phyloP scores from a whole-genome alignment of 306 rosid species.

The Sphenostylis stenocarpa region DNA sequence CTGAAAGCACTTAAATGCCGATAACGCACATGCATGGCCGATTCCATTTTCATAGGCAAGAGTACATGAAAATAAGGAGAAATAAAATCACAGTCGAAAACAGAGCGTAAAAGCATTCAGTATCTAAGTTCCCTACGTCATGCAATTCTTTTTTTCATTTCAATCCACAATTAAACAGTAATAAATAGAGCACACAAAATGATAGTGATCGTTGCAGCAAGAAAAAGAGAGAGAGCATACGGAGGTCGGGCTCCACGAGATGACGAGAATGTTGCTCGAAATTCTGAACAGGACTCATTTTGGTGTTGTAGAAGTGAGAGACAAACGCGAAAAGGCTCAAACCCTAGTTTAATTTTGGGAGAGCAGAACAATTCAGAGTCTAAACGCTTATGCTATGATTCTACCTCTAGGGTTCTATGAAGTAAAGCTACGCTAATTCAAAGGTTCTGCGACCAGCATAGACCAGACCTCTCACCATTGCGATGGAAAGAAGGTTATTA shows the following conservation, averaged over 20 bases:
- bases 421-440: background rate
- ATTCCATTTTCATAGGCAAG: background rate
- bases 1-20: background rate
- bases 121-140: background rate
- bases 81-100: no score
- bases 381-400: slow-evolving; percentile 6
- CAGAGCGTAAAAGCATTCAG: background rate
- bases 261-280: slow-evolving; percentile 88
- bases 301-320: slow-evolving; percentile 6
- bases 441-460: background rate
- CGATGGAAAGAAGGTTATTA: background rate
- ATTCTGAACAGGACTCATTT: slow-evolving; percentile 96
- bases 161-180: slow-evolving; percentile 14
- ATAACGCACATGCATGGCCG: background rate
- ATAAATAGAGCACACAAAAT: background rate
- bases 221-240: slow-evolving; percentile 44
- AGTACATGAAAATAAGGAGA: background rate
- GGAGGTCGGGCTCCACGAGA: slow-evolving; percentile 69
- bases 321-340: slow-evolving; percentile 24
- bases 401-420: slow-evolving; percentile 45
- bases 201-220: background rate
- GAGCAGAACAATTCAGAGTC: background rate
- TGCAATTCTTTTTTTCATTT: background rate
- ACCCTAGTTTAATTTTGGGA: slow-evolving; percentile 43
- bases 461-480: background rate